A percentile compares a stretch with the other conserved stretches of the same genome.
Conservation (phyloP, 1,284 basidiomycete species). For the Flammula alnicola region DNA sequence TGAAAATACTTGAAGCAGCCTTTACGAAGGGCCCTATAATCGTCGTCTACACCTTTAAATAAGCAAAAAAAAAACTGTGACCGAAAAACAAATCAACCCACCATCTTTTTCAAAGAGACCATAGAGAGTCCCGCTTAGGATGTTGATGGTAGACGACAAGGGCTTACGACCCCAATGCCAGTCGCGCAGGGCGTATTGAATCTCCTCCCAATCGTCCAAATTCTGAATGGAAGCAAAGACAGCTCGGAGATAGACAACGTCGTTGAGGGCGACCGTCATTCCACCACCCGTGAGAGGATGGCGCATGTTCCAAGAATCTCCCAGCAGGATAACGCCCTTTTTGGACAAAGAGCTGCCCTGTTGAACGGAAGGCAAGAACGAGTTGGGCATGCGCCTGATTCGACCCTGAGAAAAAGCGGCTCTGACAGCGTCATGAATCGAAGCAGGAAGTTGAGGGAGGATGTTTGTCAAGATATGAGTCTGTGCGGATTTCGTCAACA, state of each 20-base stretch:
- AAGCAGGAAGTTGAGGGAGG: background rate
- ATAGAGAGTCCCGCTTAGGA: slow-evolving; percentile 2
- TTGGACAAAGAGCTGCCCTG: slow-evolving; percentile 1
- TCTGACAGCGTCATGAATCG: background rate
- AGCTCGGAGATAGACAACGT: background rate
- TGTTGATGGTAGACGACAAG: slow-evolving; percentile 1
- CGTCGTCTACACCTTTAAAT: background rate
- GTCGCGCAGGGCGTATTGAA: background rate
- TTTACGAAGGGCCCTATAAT: slow-evolving; percentile 2
- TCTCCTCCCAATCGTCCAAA: background rate
- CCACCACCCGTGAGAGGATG: slow-evolving; percentile 2
- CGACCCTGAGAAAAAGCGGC: background rate
- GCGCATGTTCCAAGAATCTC: slow-evolving; percentile 3
- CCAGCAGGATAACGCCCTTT: background rate
- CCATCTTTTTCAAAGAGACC: slow-evolving; percentile 3
- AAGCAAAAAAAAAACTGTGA: background rate
- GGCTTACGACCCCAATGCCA: slow-evolving; percentile 5
- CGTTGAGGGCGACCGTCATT: slow-evolving; percentile 3
- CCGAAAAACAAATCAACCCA: background rate
- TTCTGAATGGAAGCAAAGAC: background rate
- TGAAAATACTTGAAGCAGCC: slow-evolving; percentile 7
- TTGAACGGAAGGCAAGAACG: background rate
- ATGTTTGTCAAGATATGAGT: background rate
- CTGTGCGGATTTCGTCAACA: background rate
- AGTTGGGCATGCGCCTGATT: slow-evolving; percentile 3